These are phyloP conservation scores for Noccaea caerulescens DNA, from an alignment of 345 rosid species.

Conservation along the genomic window DNA sequence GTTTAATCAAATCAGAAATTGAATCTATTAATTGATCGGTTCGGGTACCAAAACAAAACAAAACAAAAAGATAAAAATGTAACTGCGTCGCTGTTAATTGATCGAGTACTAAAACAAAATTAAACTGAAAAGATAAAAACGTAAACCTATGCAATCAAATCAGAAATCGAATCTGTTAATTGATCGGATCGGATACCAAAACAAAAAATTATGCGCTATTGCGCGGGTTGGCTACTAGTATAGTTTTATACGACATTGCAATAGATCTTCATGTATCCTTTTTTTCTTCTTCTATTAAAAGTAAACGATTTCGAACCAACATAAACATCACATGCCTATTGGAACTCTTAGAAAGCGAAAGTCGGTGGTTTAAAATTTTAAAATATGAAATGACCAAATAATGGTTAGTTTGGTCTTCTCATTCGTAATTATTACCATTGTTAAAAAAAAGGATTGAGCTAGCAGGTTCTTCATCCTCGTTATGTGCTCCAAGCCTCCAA, in stretches of 20 bases:
- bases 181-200: too few species aligned
- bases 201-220: too few species aligned
- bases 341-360: conserved; percentile 3
- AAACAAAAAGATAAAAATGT: too few species aligned
- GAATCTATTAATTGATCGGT: too few species aligned
- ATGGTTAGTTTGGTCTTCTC: conserved; percentile 10
- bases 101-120: too few species aligned
- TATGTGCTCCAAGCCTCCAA: conserved; percentile 18
- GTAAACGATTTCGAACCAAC: neutral
- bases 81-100: too few species aligned
- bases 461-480: conserved; percentile 6
- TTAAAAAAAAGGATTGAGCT: neutral
- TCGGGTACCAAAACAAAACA: too few species aligned
- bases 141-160: too few species aligned
- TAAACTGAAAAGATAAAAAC: too few species aligned
- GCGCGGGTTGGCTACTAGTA: too few species aligned
- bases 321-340: conserved; percentile 6
- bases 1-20: too few species aligned
- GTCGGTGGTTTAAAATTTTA: conserved; percentile 20
- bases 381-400: conserved; percentile 14
- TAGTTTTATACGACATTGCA: neutral
- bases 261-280: conserved; percentile 3
- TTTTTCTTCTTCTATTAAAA: neutral
- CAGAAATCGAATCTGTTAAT: too few species aligned
- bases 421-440: neutral